Base-by-base conservation (phyloP, 2,329 filamentous ascomycete genomes). In the Grosmannia clavigera region DNA sequence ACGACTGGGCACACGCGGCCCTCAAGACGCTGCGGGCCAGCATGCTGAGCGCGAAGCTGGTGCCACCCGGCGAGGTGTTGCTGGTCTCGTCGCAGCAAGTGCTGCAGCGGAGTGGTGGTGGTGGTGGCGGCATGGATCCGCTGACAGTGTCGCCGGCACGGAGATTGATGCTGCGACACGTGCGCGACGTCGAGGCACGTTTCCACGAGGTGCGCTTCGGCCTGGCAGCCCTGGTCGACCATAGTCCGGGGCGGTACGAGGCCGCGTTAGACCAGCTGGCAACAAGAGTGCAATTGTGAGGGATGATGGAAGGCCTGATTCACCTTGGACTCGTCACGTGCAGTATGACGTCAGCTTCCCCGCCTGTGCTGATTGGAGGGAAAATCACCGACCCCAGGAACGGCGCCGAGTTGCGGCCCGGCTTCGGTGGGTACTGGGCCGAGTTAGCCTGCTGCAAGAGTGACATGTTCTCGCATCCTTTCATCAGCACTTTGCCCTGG, bases 41-140 rank as follows among this genome's bases (percentile, higher is more conserved):
- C 65, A 88, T 91, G 84, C 78, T 81, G 62, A 85, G 81, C 58
- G 75, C 80, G 38, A 90, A 90, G 67, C 76, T 92, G 2, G 73
- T 90, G 55, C 88, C 88, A 1, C 88, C 88, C 0, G 88, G 88
- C 1, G 87, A 92, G 68, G 85, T 91, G 0, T 90, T 91, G 67
- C 75, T 84, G 2, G 78, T 91, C 2, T 86, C 90, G 71, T 85
- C 79, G 29, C 83, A 83, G 68, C 77, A 78, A 10, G 86, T 88
- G 4, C 73, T 90, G 62, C 78, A 87, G 64, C 75, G 86, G 31
- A 7, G 31, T 7, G 14, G 31, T 7, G 14, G 83, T 52, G 73
- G 67, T 29, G 74, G 70, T 5, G 2, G 33, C 27, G 9, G 14
- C 10, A 10, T 1, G 40, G 12, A 10, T 14, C 56, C 56, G 4